Evolutionary conservation across 2,329 filamentous ascomycete genomes (phyloP).

Genomic region (Claviceps pazoutovae): DNA sequence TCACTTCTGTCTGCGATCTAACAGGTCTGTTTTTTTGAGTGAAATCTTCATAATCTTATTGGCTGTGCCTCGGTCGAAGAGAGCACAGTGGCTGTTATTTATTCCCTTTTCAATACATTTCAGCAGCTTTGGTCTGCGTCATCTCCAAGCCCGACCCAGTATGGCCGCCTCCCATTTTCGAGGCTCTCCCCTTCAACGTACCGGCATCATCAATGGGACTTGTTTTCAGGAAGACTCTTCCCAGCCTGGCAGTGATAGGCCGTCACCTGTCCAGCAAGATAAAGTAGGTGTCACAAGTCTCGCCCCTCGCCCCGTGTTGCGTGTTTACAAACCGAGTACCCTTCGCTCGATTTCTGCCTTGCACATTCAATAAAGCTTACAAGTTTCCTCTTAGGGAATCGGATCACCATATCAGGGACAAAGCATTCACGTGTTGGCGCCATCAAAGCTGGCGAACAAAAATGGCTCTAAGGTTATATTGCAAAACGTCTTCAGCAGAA

Average conservation of each 20-base stretch:
- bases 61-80: conserved; percentile 4
- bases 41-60: conserved; percentile 15
- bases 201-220: conserved; percentile 6
- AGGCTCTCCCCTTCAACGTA: conserved; percentile 16
- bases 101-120: conserved; percentile 8
- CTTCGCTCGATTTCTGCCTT: neutral
- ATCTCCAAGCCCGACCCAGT: neutral
- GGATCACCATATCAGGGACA: conserved; percentile 15
- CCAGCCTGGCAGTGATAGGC: conserved; percentile 7
- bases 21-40: conserved; percentile 15
- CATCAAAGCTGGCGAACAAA: conserved; percentile 43
- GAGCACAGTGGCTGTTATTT: conserved; percentile 8
- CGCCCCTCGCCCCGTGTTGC: neutral
- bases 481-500: neutral
- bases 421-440: conserved; percentile 31
- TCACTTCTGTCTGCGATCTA: conserved; percentile 17
- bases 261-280: conserved; percentile 6
- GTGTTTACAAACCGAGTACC: neutral
- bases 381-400: conserved; percentile 9
- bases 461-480: conserved; percentile 35
- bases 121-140: conserved; percentile 3
- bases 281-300: conserved; percentile 9
- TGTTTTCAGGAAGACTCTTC: conserved; percentile 11
- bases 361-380: neutral
- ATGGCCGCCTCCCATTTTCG: conserved; percentile 19